These are phyloP conservation scores for Metschnikowia borealis DNA, from an alignment of 805 yeast species.

Conservation along the genomic window DNA sequence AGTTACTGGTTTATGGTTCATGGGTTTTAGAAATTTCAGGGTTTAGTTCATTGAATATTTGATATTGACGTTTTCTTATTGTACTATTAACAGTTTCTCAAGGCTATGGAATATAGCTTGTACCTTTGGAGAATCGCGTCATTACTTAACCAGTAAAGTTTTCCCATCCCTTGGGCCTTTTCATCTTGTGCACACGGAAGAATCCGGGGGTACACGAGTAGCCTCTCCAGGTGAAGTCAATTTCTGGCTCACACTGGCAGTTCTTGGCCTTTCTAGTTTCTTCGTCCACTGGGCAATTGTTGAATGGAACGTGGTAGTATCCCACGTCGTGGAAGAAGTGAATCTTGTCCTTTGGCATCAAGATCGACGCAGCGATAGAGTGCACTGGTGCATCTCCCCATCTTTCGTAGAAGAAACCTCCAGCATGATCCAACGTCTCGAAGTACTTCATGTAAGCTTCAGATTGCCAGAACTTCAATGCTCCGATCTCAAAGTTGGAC, in stretches of 20 bases:
- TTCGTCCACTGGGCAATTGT: slow-evolving; percentile 71
- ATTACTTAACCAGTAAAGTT: slow-evolving; percentile 27
- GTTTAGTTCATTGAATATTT: no score
- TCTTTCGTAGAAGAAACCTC: slow-evolving; percentile 82
- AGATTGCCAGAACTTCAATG: slow-evolving; percentile 68
- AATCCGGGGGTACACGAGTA: slow-evolving; percentile 68
- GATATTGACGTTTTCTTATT: no score
- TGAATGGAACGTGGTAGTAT: slow-evolving; percentile 77
- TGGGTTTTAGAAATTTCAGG: no score
- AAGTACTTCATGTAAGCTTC: slow-evolving; percentile 68
- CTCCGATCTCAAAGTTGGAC: slow-evolving; percentile 84
- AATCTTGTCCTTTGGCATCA: slow-evolving; percentile 62
- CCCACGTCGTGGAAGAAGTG: slow-evolving; percentile 84
- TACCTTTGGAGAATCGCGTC: no score
- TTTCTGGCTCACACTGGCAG: slow-evolving; percentile 69
- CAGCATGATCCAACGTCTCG: slow-evolving; percentile 56
- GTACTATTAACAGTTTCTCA: background rate
- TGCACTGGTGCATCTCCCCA: slow-evolving; percentile 95
- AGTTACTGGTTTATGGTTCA: no score
- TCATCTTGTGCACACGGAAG: slow-evolving; percentile 49
- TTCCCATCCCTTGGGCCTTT: slow-evolving; percentile 71
- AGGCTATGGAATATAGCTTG: background rate
- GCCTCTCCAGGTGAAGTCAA: slow-evolving; percentile 72
- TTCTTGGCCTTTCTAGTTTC: slow-evolving; percentile 51
- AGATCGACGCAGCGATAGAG: slow-evolving; percentile 78